A percentile compares a stretch with the other conserved stretches of the same genome.
Evolutionary conservation across 768 basidiomycete genomes (phyloP).

Genomic region (Agaricus blazei): DNA sequence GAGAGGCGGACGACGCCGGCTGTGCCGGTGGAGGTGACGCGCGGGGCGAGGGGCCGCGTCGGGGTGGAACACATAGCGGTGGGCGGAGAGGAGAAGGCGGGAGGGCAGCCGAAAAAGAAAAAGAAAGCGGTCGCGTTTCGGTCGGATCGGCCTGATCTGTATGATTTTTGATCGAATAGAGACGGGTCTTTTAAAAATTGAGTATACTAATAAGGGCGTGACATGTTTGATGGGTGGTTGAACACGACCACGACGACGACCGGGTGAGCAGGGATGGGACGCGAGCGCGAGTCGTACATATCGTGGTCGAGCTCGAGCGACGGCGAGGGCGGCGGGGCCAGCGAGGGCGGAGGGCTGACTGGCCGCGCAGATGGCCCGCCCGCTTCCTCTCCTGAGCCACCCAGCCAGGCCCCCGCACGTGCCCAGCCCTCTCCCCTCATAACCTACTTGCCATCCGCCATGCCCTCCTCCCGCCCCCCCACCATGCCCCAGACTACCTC

Average conservation of each 20-base stretch:
- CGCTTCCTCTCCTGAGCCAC: constrained; percentile 6
- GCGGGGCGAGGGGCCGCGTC: constrained; percentile 18
- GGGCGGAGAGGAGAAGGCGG: constrained; percentile 21
- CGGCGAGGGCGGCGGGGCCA: background rate
- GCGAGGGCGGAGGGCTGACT: background rate
- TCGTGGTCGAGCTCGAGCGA: constrained; percentile 8
- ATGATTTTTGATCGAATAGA: constrained; percentile 28
- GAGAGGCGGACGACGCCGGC: constrained; percentile 63
- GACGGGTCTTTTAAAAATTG: background rate
- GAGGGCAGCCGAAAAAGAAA: constrained; percentile 14
- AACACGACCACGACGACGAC: background rate
- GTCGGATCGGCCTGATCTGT: constrained; percentile 63
- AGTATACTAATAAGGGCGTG: background rate
- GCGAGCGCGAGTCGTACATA: background rate
- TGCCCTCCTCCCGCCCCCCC: constrained; percentile 19
- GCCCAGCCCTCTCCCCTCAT: constrained; percentile 5
- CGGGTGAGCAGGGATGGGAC: background rate
- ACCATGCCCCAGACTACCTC: constrained; percentile 58
- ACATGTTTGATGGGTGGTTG: background rate
- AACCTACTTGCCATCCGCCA: background rate
- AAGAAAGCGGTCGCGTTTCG: constrained; percentile 70
- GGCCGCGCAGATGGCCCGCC: background rate
- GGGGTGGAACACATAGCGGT: constrained; percentile 34
- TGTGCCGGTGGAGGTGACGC: background rate
- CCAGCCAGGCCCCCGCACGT: constrained; percentile 4